phyloP scores from a whole-genome alignment of 2,329 filamentous ascomycete species.

The Exophiala sideris region DNA sequence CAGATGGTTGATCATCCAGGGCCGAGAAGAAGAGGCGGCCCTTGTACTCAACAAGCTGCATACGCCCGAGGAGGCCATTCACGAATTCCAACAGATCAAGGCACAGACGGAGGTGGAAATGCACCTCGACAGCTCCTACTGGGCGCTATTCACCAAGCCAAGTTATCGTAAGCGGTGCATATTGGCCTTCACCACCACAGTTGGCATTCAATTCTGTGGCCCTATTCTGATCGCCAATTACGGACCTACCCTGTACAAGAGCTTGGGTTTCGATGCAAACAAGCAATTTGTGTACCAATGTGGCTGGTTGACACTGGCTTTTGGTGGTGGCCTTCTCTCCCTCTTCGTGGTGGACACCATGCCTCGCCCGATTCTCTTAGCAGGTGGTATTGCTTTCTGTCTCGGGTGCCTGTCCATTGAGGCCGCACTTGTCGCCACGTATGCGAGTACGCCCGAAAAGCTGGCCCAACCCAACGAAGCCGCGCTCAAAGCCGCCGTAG shows the following conservation, averaged over 20 bases:
- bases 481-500: conserved; percentile 35
- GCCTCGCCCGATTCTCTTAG: conserved; percentile 12
- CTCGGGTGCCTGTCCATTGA: conserved; percentile 10
- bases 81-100: conserved; percentile 11
- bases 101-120: conserved; percentile 5
- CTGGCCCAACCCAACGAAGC: conserved; percentile 25
- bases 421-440: conserved; percentile 7
- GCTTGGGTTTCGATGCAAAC: conserved; percentile 43
- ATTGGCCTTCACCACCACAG: conserved; percentile 10
- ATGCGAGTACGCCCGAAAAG: background rate
- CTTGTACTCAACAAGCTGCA: conserved; percentile 29
- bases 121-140: conserved; percentile 14
- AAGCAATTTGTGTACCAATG: conserved; percentile 20
- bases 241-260: conserved; percentile 43
- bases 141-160: conserved; percentile 17
- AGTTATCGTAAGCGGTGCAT: conserved; percentile 21
- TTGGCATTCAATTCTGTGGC: conserved; percentile 35
- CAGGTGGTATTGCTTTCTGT: conserved; percentile 13
- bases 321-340: conserved; percentile 9
- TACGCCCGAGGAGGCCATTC: conserved; percentile 2
- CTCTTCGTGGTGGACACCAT: conserved; percentile 24
- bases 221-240: conserved; percentile 48
- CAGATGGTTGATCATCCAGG: conserved; percentile 57
- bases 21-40: conserved; percentile 50
- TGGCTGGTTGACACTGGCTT: conserved; percentile 17